Base-by-base conservation (phyloP, 1,284 basidiomycete species). In the Microbotryum violaceum region DNA sequence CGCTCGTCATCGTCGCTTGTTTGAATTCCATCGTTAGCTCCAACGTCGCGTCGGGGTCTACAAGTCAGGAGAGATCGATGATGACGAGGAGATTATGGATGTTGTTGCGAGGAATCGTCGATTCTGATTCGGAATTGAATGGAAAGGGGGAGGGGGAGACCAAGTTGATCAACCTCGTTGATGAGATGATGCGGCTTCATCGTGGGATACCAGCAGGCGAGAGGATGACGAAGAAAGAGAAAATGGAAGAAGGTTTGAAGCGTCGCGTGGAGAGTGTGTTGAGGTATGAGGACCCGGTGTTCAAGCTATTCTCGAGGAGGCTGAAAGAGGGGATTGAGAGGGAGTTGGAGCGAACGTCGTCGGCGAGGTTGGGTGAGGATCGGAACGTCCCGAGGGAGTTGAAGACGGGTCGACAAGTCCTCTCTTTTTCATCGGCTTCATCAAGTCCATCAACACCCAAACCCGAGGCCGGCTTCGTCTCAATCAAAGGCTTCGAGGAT, bases 1-100 rank as follows among this genome's bases (percentile, higher is more conserved):
- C 85, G 1, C 77, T 87, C 25, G 78, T 85, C 27, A 84, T 88
- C 56, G 77, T 81, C 31, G 83, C 85, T 1, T 79, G 82, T 9
- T 76, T 88, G 49, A 79, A 80, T 37, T 77, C 80, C 9, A 79
- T 87, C 45, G 37, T 18, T 18, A 16, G 77, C 81, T 4, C 80
- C 77, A 33, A 74, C 81, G 2, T 79, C 78, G 9, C 20, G 68
- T 51, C 14, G 31, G 50, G 45, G 70, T 12, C 54, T 58, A 18
- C 44, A 53, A 20, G 25, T 57, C 31, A 54, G 42, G 2, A 54
- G 53, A 9, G 20, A 20, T 12, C 46, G 4, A 21, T 44, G 27
- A 8, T 58, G 49, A 14, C 58, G 70, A 68, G 77, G 23, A 82
- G 85, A 45, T 70, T 87, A 9, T 87, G 85, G 85, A 76, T 80